Conservation (phyloP, 2,329 filamentous ascomycete species). For the Hypoxylon sp. region DNA sequence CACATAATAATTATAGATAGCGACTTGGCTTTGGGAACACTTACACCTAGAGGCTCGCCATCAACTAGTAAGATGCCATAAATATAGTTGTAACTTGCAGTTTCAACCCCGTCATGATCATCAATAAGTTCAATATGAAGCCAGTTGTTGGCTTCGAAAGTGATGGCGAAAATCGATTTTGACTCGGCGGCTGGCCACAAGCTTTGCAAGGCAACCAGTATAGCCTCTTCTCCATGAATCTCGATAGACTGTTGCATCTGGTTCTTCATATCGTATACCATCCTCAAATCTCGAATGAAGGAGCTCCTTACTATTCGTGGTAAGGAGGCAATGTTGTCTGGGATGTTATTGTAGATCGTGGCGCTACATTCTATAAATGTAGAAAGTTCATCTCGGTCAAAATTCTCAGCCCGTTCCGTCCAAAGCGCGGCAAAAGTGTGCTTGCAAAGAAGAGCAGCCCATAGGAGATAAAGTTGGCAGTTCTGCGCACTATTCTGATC, state of each 20-base stretch:
- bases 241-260: slow-evolving; percentile 49
- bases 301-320: slow-evolving; percentile 48
- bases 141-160: slow-evolving; percentile 38
- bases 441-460: slow-evolving; percentile 64
- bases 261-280: slow-evolving; percentile 48
- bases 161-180: slow-evolving; percentile 20
- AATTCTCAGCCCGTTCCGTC: slow-evolving; percentile 1
- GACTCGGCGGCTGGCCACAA: slow-evolving; percentile 53
- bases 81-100: slow-evolving; percentile 48
- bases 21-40: slow-evolving; percentile 10
- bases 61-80: slow-evolving; percentile 51
- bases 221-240: slow-evolving; percentile 26
- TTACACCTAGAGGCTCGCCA: slow-evolving; percentile 54
- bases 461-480: slow-evolving; percentile 57
- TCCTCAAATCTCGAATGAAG: slow-evolving; percentile 57
- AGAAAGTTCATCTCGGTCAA: slow-evolving; percentile 29
- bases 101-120: slow-evolving; percentile 32
- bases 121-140: slow-evolving; percentile 21
- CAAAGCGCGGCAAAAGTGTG: slow-evolving; percentile 45
- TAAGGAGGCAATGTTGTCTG: slow-evolving; percentile 48
- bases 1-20: too few species aligned
- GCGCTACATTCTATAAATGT: slow-evolving; percentile 41
- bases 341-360: slow-evolving; percentile 57
- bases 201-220: slow-evolving; percentile 48
- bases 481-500: slow-evolving; percentile 51